Evolutionary conservation across 805 yeast genomes (phyloP).

Genomic region (Kuraishia cidri): DNA sequence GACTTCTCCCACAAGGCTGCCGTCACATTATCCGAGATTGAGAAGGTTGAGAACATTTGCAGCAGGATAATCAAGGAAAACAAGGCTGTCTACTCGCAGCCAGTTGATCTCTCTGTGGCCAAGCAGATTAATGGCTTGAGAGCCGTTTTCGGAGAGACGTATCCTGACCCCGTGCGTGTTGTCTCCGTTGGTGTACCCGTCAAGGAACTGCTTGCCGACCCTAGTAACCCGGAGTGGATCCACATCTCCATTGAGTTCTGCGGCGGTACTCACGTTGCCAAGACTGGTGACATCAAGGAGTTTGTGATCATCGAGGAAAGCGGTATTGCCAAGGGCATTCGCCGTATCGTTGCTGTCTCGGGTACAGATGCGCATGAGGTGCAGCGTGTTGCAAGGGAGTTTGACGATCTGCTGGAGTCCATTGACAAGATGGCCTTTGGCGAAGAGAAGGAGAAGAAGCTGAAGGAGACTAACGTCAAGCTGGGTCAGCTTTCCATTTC

Average conservation of each 20-base stretch:
- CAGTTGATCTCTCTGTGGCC: constrained; percentile 70
- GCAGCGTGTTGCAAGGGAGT: constrained; percentile 75
- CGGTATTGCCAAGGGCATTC: constrained; percentile 97
- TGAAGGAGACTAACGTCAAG: constrained; percentile 78
- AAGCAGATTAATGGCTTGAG: constrained; percentile 75
- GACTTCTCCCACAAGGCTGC: constrained; percentile 94
- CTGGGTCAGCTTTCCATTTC: constrained; percentile 80
- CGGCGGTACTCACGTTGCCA: constrained; percentile 96
- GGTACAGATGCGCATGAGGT: constrained; percentile 88
- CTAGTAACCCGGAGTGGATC: constrained; percentile 68
- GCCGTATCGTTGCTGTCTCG: constrained; percentile 96
- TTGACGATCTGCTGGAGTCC: constrained; percentile 47
- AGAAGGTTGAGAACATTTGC: constrained; percentile 65
- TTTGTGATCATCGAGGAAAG: constrained; percentile 87
- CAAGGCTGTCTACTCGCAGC: constrained; percentile 70
- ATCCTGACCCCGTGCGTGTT: constrained; percentile 98
- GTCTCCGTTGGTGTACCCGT: constrained; percentile 92
- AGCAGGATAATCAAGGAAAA: constrained; percentile 66
- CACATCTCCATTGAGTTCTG: constrained; percentile 87
- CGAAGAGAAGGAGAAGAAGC: constrained; percentile 66
- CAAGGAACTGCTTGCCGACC: constrained; percentile 66
- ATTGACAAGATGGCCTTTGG: constrained; percentile 64
- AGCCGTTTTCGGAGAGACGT: constrained; percentile 98
- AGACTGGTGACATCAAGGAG: constrained; percentile 89
- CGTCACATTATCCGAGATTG: constrained; percentile 60